These are phyloP conservation scores for Rhododendron ovatum DNA, from an alignment of 148 eudicot species.

Conservation along the genomic window DNA sequence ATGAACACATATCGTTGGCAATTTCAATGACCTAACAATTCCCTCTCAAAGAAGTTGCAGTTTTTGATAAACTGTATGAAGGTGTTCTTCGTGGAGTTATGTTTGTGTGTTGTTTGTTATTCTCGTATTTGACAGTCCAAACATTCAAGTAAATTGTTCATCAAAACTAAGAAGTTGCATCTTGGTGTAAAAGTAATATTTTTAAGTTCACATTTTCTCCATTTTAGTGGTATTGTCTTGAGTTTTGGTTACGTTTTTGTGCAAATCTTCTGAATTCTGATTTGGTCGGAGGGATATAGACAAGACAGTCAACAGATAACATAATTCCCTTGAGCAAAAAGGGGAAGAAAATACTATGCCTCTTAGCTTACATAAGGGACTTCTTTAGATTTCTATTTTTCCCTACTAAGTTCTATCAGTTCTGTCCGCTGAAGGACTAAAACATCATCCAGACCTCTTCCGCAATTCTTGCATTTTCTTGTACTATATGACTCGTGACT, in stretches of 20 bases:
- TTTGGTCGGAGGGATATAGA: background rate
- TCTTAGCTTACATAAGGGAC: background rate
- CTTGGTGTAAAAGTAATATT: background rate
- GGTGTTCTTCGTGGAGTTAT: background rate
- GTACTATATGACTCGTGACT: background rate
- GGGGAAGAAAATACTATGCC: background rate
- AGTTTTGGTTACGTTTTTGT: slow-evolving; percentile 3
- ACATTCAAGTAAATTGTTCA: background rate
- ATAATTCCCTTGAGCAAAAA: background rate
- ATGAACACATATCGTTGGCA: background rate
- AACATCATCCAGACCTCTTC: background rate
- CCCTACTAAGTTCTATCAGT: background rate
- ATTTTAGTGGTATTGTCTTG: background rate
- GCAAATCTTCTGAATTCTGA: background rate
- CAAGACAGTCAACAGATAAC: background rate
- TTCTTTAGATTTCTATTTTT: background rate
- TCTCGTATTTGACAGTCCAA: background rate
- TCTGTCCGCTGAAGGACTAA: background rate
- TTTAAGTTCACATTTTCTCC: background rate
- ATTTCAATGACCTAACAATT: background rate
- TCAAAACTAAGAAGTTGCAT: background rate
- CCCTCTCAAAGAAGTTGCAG: background rate
- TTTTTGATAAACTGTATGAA: background rate
- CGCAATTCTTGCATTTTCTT: background rate
- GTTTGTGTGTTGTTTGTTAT: background rate